Percentiles rank a stretch among this genome's conserved stretches.
Evolutionary conservation across 345 rosid genomes (phyloP).

Genomic region (Balakata baccata): DNA sequence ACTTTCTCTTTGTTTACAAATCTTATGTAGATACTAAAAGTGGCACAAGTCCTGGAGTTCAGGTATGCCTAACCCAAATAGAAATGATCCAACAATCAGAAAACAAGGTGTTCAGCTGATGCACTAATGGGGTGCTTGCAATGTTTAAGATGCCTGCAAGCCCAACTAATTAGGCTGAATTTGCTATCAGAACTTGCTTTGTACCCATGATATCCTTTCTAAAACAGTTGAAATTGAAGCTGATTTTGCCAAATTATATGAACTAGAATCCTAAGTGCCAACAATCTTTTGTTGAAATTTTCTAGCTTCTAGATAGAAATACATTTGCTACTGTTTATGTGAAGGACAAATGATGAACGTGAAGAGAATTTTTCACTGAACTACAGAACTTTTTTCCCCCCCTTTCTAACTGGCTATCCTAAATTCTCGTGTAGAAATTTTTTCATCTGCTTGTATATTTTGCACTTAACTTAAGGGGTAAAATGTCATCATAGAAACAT

Average conservation of each 20-base stretch:
- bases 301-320: no score
- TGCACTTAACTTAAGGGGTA: no score
- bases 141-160: constrained; percentile 3
- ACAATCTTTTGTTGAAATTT: background rate
- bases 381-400: background rate
- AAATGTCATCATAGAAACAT: background rate
- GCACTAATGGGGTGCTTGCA: constrained; percentile 4
- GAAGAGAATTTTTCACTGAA: background rate
- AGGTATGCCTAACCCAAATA: constrained; percentile 36
- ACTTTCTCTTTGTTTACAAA: constrained; percentile 21
- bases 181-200: background rate
- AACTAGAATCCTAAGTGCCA: background rate
- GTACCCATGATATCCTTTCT: background rate
- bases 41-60: constrained; percentile 40
- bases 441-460: no score
- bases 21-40: constrained; percentile 42
- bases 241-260: background rate
- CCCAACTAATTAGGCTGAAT: background rate
- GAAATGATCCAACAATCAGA: background rate
- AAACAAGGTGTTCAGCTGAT: constrained; percentile 1
- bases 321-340: background rate
- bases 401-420: no score
- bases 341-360: background rate
- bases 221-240: background rate
- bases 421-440: no score